Base-by-base conservation (phyloP, 257 asterid species). In the Verbena officinalis region DNA sequence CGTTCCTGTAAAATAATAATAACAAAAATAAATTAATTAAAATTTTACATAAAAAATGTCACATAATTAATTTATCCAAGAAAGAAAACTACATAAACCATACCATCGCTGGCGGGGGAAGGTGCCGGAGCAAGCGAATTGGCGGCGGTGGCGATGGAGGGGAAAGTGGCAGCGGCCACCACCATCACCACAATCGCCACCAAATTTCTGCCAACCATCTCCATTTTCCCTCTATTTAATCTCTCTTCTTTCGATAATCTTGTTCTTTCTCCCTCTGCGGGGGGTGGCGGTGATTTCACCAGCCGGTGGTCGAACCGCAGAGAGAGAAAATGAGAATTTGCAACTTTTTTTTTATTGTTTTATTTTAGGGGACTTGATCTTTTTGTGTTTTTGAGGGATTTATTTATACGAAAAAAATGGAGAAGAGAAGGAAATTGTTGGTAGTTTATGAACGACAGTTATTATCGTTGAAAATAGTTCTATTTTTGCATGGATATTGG, bases 91-190 rank as follows among this genome's bases (percentile, higher is more conserved):
- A n/a, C n/a, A n/a, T n/a, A 55, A n/a, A 33, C 15, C 24, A 12
- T 71, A 79, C 84, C 84, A 44, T 79, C 84, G 58, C 71, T 75
- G 39, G 78, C 4, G 49, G 80, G 76, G 34, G 74, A 24, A 19
- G 78, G 75, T 9, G 78, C 70, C 4, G 80, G 79, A 0, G 80
- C 80, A 10, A 53, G 67, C 0, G 68, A 22, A 5, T 69, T 62
- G n/a, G 62, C 17, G 38, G 67, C 72, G 7, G 52, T 23, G 53
- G 67, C 46, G 19, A 68, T 23, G 9, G 74, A 54, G 2, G 76
- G 80, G 59, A 73, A 68, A 27, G 68, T 44, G 49, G 70, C 11
- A 67, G 67, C 11, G 67, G 59, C 68, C 51, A 73, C 21, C 46
- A 53, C 49, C 73, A 78, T 20, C 17, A 64, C 62, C 13, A 74